Base-by-base conservation (phyloP, 345 rosid genomes). In the Balakata baccata region DNA sequence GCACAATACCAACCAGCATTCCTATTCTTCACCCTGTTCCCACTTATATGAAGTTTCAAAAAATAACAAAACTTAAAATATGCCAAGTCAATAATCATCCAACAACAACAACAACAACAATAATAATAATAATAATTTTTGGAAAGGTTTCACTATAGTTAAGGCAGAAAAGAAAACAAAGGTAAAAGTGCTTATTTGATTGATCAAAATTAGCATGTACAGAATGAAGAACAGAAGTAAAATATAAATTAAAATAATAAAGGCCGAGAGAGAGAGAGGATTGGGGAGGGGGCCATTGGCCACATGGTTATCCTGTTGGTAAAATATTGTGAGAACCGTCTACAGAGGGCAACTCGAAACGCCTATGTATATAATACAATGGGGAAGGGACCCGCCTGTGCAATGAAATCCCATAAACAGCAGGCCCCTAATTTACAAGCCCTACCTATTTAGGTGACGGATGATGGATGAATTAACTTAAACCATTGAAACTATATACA, bases 311-410 rank as follows among this genome's bases (percentile, higher is more conserved):
- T 76, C 72, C 17, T 39, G 69, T 68, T 41, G 51, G 25, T 41
- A 37, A 63, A 66, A 76, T 59, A 47, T 53, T n/a, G 61, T 8
- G 54, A 53, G 53, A 67, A 17, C 23, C 56, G 59, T 70, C 82
- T 74, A 76, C 62, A 22, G 3, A 18, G 41, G 52, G 39, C 58
- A 49, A 11, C 22, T 43, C 18, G 0, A 16, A 74, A 79, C 71
- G 72, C 79, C 85, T 79, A 81, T 71, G 9, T 80, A 10, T 43
- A 85, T 78, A 45, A 72, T 83, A 83, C 85, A 85, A 29, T 51
- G 61, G 77, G 64, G 78, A 34, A 1, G 74, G 80, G 66, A 68
- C 81, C 79, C n/a, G n/a, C n/a, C n/a, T n/a, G n/a, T 50, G 74
- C 51, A 50, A 74, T 45, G 81, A 76, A 76, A 72, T 76, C 81